Base-by-base conservation (phyloP, 495 filamentous ascomycete species). In the Penicillium soppii region DNA sequence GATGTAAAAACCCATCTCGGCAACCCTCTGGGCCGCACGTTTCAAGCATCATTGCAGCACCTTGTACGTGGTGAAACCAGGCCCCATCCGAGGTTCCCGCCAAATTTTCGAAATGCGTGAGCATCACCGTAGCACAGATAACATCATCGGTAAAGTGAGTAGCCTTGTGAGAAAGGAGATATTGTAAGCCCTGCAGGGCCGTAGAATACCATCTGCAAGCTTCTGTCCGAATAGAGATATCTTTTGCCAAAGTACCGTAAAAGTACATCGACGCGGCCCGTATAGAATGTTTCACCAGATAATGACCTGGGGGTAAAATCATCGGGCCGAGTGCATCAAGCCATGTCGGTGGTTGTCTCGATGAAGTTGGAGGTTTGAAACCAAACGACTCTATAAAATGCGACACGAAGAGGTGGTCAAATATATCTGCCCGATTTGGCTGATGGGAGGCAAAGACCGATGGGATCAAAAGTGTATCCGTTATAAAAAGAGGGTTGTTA, bases 341-440 rank as follows among this genome's bases (percentile, higher is more conserved):
- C 50, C 44, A 52, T n/a, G 41, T 50, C 4, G 50, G 35, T 7
- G 32, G 22, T 9, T 45, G 41, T 4, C 10, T 44, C 12, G 36
- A 22, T 15, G 40, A 20, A 0, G 15, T 16, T 1, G 46, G 26
- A 35, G 39, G 22, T 25, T 36, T 45, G 35, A 58, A 53, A 20
- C 47, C 55, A 50, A 58, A 58, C 9, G 55, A 58, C 27, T 58
- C 55, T 26, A 58, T 58, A 19, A 58, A 58, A 46, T 53, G 50
- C 15, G 55, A 58, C 8, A 58, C 55, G 29, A 58, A 58, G 1
- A 53, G 55, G 20, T 41, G 50, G 16, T 58, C 55, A 36, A 58
- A 57, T 20, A 53, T 43, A 20, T 48, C 22, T 25, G 48, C 43
- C 7, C 48, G 42, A 10, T 16, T 17, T 6, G 42, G 42, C 25